Evolutionary conservation across 805 yeast species (phyloP).

Genomic region (Metschnikowia drakensbergensis): DNA sequence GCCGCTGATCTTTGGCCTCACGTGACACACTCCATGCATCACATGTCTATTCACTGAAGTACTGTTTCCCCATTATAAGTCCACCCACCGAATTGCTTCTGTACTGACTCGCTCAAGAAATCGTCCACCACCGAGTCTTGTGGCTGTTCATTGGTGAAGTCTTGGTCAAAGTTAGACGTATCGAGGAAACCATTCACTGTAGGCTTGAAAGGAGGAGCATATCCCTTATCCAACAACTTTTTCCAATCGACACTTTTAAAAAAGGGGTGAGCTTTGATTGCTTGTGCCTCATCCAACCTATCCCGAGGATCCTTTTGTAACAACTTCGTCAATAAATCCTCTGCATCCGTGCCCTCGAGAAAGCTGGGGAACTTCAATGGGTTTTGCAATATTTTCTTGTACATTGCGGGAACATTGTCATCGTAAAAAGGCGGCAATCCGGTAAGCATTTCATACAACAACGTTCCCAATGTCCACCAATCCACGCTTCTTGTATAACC

Average conservation of each 20-base stretch:
- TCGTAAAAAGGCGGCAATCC: conserved; percentile 97
- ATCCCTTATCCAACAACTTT: conserved; percentile 75
- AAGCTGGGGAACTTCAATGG: conserved; percentile 86
- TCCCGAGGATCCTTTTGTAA: conserved; percentile 80
- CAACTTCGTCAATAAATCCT: conserved; percentile 68
- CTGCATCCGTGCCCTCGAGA: conserved; percentile 76
- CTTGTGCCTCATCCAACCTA: conserved; percentile 78
- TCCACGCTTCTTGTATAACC: conserved; percentile 96
- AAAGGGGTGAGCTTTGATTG: conserved; percentile 79
- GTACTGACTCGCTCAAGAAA: conserved; percentile 89
- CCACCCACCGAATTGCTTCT: conserved; percentile 98
- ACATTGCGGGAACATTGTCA: conserved; percentile 90
- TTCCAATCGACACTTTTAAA: conserved; percentile 89
- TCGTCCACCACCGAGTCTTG: conserved; percentile 94
- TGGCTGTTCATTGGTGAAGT: conserved; percentile 89
- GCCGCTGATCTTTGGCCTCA: neutral
- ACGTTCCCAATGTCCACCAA: conserved; percentile 97
- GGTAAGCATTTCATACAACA: conserved; percentile 92
- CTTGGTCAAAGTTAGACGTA: conserved; percentile 89
- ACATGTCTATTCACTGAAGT: conserved; percentile 5
- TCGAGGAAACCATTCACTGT: conserved; percentile 80
- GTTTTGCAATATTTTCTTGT: conserved; percentile 85
- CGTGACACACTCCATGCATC: neutral
- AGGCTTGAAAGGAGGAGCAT: conserved; percentile 94
- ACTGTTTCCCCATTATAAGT: conserved; percentile 73